Percentiles rank a stretch among this genome's conserved stretches.
Conservation (phyloP, 305 asterid species). For the Lippia alba region DNA sequence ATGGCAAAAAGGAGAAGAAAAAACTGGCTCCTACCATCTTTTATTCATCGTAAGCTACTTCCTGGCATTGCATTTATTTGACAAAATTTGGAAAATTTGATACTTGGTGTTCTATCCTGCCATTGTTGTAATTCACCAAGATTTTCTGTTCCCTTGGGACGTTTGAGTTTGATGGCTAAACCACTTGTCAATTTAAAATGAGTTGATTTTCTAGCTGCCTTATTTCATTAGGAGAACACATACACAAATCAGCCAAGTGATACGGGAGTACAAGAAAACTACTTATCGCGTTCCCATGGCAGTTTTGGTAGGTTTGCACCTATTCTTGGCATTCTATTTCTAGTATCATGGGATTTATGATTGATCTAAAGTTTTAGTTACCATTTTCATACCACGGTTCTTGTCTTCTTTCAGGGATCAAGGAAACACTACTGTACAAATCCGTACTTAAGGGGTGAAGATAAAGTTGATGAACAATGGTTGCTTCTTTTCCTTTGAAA, state of each 20-base stretch:
- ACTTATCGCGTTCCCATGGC: constrained; percentile 87
- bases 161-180: constrained; percentile 2
- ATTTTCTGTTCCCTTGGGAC: constrained; percentile 13
- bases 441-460: constrained; percentile 56
- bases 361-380: neutral
- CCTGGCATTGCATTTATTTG: constrained; percentile 8
- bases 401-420: constrained; percentile 69
- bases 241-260: constrained; percentile 84
- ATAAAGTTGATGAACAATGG: constrained; percentile 90
- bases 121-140: constrained; percentile 15
- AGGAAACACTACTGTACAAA: constrained; percentile 91
- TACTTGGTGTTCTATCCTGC: constrained; percentile 5
- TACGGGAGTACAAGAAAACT: constrained; percentile 85
- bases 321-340: constrained; percentile 12
- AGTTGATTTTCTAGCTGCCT: constrained; percentile 28
- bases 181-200: constrained; percentile 1
- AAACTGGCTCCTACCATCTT: constrained; percentile 66
- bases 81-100: neutral
- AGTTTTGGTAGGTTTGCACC: constrained; percentile 65
- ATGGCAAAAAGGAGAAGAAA: constrained; percentile 55
- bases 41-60: constrained; percentile 75
- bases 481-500: constrained; percentile 36
- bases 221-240: constrained; percentile 80
- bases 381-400: constrained; percentile 17
- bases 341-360: constrained; percentile 13